Evolutionary conservation across 1,284 basidiomycete genomes (phyloP).

Genomic region (Rhodotorula sp.): DNA sequence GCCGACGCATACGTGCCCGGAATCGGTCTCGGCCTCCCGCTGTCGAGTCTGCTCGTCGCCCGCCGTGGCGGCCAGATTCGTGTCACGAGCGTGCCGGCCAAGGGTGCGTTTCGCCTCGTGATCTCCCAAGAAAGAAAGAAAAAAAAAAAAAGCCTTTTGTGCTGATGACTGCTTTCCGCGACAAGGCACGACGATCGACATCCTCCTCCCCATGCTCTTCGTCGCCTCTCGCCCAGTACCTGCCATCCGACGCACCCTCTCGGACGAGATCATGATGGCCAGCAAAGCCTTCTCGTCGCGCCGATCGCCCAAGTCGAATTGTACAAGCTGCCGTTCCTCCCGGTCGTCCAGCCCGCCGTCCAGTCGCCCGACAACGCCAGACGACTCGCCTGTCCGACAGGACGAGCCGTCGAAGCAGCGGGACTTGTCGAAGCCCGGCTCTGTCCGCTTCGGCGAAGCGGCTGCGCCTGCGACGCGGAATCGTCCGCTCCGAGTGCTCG

Average conservation of each 20-base stretch:
- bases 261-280: not conserved
- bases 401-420: not conserved
- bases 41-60: conserved; percentile 3
- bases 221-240: not conserved
- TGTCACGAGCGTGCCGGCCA: not conserved
- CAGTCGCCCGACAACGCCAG: no score
- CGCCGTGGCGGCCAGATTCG: not conserved
- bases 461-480: not conserved
- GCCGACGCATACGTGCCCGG: conserved; percentile 7
- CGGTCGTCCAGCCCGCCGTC: not conserved
- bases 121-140: fast-evolving
- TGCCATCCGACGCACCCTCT: not conserved
- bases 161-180: no score
- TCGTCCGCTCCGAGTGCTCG: not conserved
- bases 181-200: conserved; percentile 8
- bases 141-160: no score
- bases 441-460: not conserved
- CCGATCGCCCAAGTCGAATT: not conserved
- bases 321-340: no score
- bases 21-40: conserved; percentile 13
- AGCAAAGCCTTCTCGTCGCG: not conserved
- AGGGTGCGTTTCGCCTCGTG: not conserved
- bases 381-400: not conserved
- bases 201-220: conserved; percentile 1
- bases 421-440: not conserved